Base-by-base conservation (phyloP, 2,329 filamentous ascomycete genomes). In the Mycosphaerella sp. region DNA sequence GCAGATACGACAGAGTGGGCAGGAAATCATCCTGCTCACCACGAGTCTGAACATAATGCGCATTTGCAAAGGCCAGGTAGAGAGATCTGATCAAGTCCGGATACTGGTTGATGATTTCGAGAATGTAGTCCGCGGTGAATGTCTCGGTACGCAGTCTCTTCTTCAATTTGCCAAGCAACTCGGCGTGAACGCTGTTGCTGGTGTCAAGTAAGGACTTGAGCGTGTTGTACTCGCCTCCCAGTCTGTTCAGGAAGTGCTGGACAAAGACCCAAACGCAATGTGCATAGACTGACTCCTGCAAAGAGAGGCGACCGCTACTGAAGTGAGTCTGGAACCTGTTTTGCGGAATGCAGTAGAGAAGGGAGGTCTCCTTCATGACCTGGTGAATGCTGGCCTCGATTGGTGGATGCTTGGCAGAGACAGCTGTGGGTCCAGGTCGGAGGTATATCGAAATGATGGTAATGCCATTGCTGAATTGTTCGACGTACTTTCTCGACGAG, bases 391-490 rank as follows among this genome's bases (percentile, higher is more conserved):
- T 93, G 61, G 91, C 86, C 64, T 96, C 89, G 60, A 97, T 89
- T 0, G 89, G 85, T 35, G 91, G 90, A 67, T 79, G 75, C 59
- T 77, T 78, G 55, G 72, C 68, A 8, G 74, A 73, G 37, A 78
- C 71, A 21, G 78, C 70, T 58, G 79, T 79, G 42, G 76, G 68
- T 14, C 86, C 79, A 17, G 88, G 89, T 59, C 86, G 85, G 54
- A 98, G 79, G 71, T 98, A 98, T 57, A 96, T 81, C 62, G 89
- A 96, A 79, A 97, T 95, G 70, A 97, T 86, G 12, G 89, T 95
- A 68, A 96, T 94, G 56, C 93, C 93, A 70, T 98, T 98, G 66
- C 90, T 93, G 77, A 98, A 98, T 73, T 97, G 93, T 73, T 98
- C 74, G 44, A 98, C 87, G 66, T 98, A 98, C 75, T 98, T 98